Conservation (phyloP, 75 land plant genomes). For the Cryptomeria japonica region DNA sequence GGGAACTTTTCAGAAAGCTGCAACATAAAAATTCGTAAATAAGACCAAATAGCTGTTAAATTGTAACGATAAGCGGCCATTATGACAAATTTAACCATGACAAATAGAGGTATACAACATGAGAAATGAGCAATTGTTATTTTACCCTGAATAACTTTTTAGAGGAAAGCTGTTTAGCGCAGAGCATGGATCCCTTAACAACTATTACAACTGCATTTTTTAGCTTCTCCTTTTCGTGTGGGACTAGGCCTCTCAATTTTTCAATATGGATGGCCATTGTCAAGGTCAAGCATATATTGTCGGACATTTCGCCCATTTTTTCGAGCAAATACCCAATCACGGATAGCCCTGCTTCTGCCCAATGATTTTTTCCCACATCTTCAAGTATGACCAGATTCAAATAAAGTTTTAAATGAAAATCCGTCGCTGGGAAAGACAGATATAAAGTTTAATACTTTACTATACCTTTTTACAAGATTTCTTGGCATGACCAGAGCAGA, state of each 20-base stretch:
- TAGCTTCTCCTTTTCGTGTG: neutral
- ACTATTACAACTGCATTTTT: neutral
- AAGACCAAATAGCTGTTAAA: neutral
- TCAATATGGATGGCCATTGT: neutral
- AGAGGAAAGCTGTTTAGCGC: neutral
- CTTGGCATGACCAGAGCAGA: too few relatives aligned
- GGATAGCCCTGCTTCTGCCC: neutral
- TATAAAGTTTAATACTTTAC: neutral
- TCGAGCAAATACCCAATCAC: neutral
- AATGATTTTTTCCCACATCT: neutral
- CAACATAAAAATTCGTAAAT: too few relatives aligned
- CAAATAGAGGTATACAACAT: too few relatives aligned
- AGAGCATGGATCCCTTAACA: neutral
- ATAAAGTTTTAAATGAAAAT: neutral
- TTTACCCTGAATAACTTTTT: neutral
- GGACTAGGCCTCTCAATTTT: neutral
- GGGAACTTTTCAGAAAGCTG: too few relatives aligned
- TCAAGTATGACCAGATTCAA: neutral
- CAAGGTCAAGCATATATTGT: neutral
- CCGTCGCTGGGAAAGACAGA: neutral
- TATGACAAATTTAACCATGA: too few relatives aligned
- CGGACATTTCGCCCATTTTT: neutral
- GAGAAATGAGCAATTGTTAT: too few relatives aligned
- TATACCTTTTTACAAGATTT: neutral
- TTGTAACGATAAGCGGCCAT: too few relatives aligned